A percentile compares a stretch with the other conserved stretches of the same genome.
Conservation (phyloP, 257 asterid species). For the Solanum lignicaule region DNA sequence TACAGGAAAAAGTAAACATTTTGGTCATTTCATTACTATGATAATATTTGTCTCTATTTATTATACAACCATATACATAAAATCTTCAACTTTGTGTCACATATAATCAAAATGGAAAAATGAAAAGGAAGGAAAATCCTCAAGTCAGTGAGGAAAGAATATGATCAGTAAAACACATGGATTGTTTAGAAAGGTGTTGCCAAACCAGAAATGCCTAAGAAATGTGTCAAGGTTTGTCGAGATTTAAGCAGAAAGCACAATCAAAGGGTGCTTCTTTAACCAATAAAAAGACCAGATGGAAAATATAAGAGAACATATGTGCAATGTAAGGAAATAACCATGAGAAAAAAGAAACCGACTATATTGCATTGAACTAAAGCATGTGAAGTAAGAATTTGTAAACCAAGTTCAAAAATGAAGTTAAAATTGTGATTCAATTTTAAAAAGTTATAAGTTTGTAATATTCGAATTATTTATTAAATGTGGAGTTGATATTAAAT, state of each 20-base stretch:
- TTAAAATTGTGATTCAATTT: not conserved
- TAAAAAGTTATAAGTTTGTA: not conserved
- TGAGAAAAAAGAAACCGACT: not conserved
- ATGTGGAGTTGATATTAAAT: not conserved
- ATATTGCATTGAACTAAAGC: not conserved
- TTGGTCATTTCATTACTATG: not conserved
- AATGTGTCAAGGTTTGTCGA: not conserved
- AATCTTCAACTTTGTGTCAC: not conserved
- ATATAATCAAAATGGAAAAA: not conserved
- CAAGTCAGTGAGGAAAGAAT: not conserved
- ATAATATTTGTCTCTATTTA: not conserved
- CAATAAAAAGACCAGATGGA: not conserved
- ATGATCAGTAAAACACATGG: not conserved
- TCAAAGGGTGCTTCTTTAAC: not conserved
- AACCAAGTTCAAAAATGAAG: not conserved
- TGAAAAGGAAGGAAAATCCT: not conserved
- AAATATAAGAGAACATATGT: not conserved
- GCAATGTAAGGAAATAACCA: not conserved
- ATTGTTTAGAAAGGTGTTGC: not conserved
- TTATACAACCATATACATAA: not conserved
- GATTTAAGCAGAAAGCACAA: not conserved
- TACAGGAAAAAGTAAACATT: not conserved
- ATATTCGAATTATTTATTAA: not conserved
- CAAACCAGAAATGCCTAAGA: not conserved
- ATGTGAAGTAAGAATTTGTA: not conserved